Base-by-base conservation (phyloP, 495 filamentous ascomycete species). In the Ramalina peruviana region DNA sequence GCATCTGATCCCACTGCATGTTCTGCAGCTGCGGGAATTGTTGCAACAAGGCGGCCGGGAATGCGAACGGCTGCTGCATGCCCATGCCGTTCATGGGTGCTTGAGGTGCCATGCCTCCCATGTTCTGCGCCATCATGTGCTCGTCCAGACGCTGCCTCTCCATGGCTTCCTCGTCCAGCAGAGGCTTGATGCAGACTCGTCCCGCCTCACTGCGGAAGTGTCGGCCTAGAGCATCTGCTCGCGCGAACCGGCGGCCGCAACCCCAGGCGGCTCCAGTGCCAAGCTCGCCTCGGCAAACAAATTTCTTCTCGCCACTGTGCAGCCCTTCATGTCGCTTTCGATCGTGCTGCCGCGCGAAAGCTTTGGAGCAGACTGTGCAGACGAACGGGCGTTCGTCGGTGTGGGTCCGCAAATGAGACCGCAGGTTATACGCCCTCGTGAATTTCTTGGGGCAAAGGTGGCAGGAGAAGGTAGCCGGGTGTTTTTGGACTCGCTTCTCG, bases 131-230 rank as follows among this genome's bases (percentile, higher is more conserved):
- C 54, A 60, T 53, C 43, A 58, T 51, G 36, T 60, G 51, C 6
- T 58, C 55, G 36, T 51, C 58, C 13, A 53, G 19, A 10, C 54
- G 51, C 46, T 58, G 58, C 26, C 58, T 53, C 49, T 60, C 58
- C 52, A 60, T 48, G 0, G 58, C 58, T 47, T 60, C 58, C 42
- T 60, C 58, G 25, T 57, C 93, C 9, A 97, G 72, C 3, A 98
- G 71, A 4, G 92, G 88, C 56, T 93, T 94, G 65, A 98, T 98
- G 63, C 92, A 98, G 40, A 94, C 85, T 5, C 92, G 78, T 10
- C 92, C 92, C 3, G 92, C 93, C 67, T 98, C 92, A 12, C 85
- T 90, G 43, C 92, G 75, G 75, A 98, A 98, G 64, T 98, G 92
- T n/a, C 92, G 80, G 15, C 92, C 92, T 3, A 98, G 71, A 2